A percentile compares a stretch with the other conserved stretches of the same genome.
These are phyloP conservation scores for Clarireedia monteithiana DNA, from an alignment of 2,329 filamentous ascomycete genomes.

Conservation along the genomic window DNA sequence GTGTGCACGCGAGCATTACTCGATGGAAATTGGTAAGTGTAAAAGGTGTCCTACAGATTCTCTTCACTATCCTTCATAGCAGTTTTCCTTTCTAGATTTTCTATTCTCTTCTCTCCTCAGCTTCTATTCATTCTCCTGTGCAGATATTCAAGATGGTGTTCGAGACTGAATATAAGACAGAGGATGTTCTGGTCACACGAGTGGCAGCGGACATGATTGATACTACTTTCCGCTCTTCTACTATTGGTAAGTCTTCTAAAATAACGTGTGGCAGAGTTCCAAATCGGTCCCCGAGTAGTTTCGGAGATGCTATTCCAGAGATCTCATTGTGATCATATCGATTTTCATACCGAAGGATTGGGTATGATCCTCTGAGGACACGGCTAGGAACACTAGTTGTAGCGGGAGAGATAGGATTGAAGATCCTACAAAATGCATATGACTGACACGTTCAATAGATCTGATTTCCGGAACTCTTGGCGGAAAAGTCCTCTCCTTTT, in stretches of 20 bases:
- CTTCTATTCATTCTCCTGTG: neutral
- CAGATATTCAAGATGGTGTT: constrained; percentile 19
- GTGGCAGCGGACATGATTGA: constrained; percentile 50
- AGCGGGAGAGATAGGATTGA: no score
- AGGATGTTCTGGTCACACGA: constrained; percentile 41
- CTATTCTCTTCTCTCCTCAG: neutral
- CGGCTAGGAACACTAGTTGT: no score
- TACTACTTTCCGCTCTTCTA: constrained; percentile 51
- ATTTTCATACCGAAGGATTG: no score
- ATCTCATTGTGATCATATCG: no score
- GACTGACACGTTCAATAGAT: constrained; percentile 36
- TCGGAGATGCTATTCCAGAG: no score
- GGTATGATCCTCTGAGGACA: no score
- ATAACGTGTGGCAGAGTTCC: neutral
- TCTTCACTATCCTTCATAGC: neutral
- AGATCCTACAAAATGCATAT: neutral
- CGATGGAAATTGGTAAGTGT: constrained; percentile 19
- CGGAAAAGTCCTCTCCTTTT: constrained; percentile 56
- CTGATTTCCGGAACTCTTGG: constrained; percentile 53
- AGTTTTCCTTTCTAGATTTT: neutral
- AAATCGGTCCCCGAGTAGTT: no score
- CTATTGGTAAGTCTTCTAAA: constrained; percentile 44
- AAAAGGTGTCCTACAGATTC: neutral
- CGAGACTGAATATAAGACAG: constrained; percentile 48
- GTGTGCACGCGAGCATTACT: constrained; percentile 15